These are phyloP conservation scores for Penicillium sp. DNA, from an alignment of 2,329 filamentous ascomycete species.

Conservation along the genomic window DNA sequence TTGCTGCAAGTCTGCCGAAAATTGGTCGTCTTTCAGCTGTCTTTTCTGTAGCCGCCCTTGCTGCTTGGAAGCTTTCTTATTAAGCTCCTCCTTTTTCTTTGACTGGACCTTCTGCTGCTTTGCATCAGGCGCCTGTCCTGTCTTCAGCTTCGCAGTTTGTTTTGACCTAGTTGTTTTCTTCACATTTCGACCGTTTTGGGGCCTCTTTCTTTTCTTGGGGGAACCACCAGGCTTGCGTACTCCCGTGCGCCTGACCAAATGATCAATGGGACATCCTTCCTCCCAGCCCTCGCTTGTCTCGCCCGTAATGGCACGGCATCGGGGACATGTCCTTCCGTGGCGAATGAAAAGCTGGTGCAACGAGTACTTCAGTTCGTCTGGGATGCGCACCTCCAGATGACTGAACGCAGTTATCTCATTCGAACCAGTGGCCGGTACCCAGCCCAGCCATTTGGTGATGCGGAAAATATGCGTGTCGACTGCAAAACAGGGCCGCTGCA, in stretches of 20 bases:
- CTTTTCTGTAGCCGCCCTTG: too few relatives aligned
- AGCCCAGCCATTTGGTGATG: slow-evolving; percentile 60
- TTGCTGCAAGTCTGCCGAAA: too few relatives aligned
- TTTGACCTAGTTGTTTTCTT: too few relatives aligned
- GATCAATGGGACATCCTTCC: slow-evolving; percentile 62
- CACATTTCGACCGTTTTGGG: too few relatives aligned
- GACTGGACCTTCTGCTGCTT: too few relatives aligned
- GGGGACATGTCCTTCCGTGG: slow-evolving; percentile 60
- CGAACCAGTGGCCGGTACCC: slow-evolving; percentile 53
- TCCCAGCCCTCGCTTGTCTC: slow-evolving; percentile 62
- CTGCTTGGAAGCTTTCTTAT: too few relatives aligned
- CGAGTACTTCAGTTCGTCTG: slow-evolving; percentile 61
- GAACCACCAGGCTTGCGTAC: slow-evolving; percentile 43
- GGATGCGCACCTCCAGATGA: slow-evolving; percentile 60
- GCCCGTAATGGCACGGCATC: slow-evolving; percentile 61
- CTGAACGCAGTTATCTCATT: slow-evolving; percentile 53
- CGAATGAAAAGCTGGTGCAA: slow-evolving; percentile 61
- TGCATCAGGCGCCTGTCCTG: too few relatives aligned
- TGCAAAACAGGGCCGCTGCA: slow-evolving; percentile 62
- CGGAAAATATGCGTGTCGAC: slow-evolving; percentile 67
- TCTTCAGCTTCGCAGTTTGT: too few relatives aligned
- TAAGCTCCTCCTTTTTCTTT: too few relatives aligned
- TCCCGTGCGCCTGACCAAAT: slow-evolving; percentile 58
- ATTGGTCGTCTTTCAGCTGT: too few relatives aligned
- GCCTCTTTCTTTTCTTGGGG: too few relatives aligned